Evolutionary conservation across 441 rosid species (phyloP).

Genomic region (Isatis lusitanica): DNA sequence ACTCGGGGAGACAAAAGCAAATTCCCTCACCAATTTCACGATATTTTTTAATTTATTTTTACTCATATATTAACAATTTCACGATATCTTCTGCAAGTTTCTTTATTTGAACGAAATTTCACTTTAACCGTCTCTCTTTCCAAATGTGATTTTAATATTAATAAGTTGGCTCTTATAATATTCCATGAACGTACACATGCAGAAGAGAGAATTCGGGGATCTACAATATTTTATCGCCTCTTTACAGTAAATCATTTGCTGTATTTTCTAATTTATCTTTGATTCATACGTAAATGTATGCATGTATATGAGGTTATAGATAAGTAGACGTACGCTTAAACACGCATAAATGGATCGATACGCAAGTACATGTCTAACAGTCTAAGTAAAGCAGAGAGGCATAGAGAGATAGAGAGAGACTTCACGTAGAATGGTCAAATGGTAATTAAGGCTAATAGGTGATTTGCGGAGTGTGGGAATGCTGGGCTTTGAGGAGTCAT

Average conservation of each 20-base stretch:
- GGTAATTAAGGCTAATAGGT: conserved; percentile 43
- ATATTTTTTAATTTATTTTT: not conserved
- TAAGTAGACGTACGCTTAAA: conserved; percentile 20
- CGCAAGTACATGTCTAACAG: conserved; percentile 8
- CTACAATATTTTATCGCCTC: conserved; percentile 42
- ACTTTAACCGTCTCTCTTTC: conserved; percentile 34
- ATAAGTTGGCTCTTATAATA: conserved; percentile 46
- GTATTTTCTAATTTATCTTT: conserved; percentile 17
- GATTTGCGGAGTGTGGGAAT: conserved; percentile 93
- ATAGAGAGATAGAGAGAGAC: conserved; percentile 20
- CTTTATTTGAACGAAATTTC: conserved; percentile 33
- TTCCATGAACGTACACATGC: conserved; percentile 68
- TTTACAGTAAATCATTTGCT: conserved; percentile 1
- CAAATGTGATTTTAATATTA: conserved; percentile 40
- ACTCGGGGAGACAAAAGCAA: conserved; percentile 72
- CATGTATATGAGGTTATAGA: not conserved
- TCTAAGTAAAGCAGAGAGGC: conserved; percentile 8
- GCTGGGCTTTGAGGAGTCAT: conserved; percentile 99
- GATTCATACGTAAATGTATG: not conserved
- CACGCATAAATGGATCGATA: conserved; percentile 26
- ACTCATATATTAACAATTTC: not conserved
- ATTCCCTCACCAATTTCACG: conserved; percentile 29
- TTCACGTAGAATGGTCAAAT: conserved; percentile 63
- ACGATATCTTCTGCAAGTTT: conserved; percentile 1
- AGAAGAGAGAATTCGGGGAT: conserved; percentile 80